Evolutionary conservation across 176 grass and related monocot species (phyloP).

Genomic region (Carex littledalei): DNA sequence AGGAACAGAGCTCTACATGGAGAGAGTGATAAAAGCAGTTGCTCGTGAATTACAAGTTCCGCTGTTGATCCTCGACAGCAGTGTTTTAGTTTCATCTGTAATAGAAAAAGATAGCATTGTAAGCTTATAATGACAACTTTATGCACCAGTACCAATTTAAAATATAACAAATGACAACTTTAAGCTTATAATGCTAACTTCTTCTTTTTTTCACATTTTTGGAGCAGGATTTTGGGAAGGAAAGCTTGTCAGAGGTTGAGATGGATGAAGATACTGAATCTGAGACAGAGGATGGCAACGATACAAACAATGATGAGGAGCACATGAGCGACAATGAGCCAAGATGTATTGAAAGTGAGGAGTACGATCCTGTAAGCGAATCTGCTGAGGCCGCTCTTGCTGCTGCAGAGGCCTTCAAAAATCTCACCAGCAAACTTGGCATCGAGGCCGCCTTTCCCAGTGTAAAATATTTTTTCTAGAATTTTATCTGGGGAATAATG

Average conservation of each 20-base stretch:
- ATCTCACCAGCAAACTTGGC: conserved; percentile 40
- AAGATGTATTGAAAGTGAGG: conserved; percentile 69
- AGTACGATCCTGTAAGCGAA: conserved; percentile 48
- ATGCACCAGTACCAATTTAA: neutral
- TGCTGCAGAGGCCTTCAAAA: conserved; percentile 41
- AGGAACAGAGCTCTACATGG: conserved; percentile 97
- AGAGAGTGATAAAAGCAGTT: conserved; percentile 82
- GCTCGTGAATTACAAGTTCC: conserved; percentile 77
- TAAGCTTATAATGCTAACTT: no score
- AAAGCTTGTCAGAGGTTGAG: conserved; percentile 56
- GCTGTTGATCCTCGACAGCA: conserved; percentile 80
- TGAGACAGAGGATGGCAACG: conserved; percentile 54
- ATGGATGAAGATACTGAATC: conserved; percentile 64
- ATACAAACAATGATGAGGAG: conserved; percentile 44
- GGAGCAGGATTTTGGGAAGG: conserved; percentile 64
- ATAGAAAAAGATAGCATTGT: conserved; percentile 12
- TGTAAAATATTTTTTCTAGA: conserved; percentile 28
- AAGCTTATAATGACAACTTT: neutral
- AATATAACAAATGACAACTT: neutral
- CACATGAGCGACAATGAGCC: conserved; percentile 62
- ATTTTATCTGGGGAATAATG: neutral
- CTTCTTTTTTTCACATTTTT: neutral
- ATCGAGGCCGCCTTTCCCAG: conserved; percentile 66
- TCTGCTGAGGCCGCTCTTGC: conserved; percentile 36
- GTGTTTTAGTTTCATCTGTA: conserved; percentile 79